Percentiles rank a stretch among this genome's conserved stretches.
Evolutionary conservation across 495 filamentous ascomycete species (phyloP).

Genomic region (Pseudevernia furfuracea): DNA sequence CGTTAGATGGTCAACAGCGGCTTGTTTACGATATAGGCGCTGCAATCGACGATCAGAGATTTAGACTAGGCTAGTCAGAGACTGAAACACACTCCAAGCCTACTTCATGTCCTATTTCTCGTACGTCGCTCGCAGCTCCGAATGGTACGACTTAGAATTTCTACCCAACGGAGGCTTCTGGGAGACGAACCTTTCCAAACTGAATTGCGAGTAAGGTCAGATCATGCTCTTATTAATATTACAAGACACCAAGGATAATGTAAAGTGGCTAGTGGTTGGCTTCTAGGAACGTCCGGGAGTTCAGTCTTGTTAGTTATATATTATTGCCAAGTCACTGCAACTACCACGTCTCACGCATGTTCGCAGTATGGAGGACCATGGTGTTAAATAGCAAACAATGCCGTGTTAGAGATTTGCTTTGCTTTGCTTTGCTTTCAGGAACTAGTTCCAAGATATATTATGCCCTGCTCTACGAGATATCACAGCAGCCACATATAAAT

Average conservation of each 20-base stretch:
- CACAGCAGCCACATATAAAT: no score
- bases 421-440: not conserved
- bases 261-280: not conserved
- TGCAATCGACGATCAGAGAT: not conserved
- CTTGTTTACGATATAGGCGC: not conserved
- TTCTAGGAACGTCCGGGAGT: not conserved
- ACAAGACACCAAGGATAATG: not conserved
- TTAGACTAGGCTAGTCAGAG: conserved; percentile 11
- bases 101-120: not conserved
- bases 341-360: not conserved
- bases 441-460: not conserved
- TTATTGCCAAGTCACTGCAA: not conserved
- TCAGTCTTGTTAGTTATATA: not conserved
- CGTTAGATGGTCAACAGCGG: conserved; percentile 4
- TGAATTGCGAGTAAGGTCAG: not conserved
- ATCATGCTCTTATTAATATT: no score
- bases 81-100: not conserved
- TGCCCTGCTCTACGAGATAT: not conserved
- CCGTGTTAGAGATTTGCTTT: not conserved
- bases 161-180: not conserved
- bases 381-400: not conserved
- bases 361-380: not conserved
- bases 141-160: not conserved
- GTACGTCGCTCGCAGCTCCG: not conserved
- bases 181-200: not conserved